Evolutionary conservation across 257 asterid genomes (phyloP).

Genomic region (Haberlea rhodopensis): DNA sequence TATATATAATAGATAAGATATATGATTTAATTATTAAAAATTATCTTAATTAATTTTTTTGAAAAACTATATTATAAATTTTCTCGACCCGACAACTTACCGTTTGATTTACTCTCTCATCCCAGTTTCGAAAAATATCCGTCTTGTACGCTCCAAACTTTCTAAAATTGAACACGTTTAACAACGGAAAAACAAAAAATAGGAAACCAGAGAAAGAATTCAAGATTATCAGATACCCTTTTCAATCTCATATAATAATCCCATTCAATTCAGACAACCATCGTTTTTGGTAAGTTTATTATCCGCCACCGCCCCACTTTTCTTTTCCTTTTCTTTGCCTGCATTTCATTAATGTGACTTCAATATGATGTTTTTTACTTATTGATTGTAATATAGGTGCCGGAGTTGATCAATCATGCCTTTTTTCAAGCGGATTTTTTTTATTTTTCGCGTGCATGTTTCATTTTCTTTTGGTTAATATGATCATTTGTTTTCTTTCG

Average conservation of each 20-base stretch:
- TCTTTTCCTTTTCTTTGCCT: slow-evolving; percentile 16
- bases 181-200: slow-evolving; percentile 5
- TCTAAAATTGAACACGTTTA: slow-evolving; percentile 22
- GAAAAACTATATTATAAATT: too few relatives aligned
- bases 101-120: slow-evolving; percentile 27
- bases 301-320: not conserved
- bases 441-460: not conserved
- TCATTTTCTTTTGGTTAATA: not conserved
- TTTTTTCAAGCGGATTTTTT: not conserved
- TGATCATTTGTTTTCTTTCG: not conserved
- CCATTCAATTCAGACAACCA: slow-evolving; percentile 19
- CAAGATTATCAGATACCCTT: slow-evolving; percentile 2
- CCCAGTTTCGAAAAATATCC: slow-evolving; percentile 36
- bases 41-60: too few relatives aligned
- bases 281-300: slow-evolving; percentile 25
- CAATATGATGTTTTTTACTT: too few relatives aligned
- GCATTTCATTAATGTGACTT: too few relatives aligned
- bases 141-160: slow-evolving; percentile 30
- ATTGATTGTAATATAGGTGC: not conserved
- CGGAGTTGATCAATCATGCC: not conserved
- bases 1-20: too few relatives aligned
- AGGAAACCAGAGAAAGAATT: not conserved
- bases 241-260: slow-evolving; percentile 15
- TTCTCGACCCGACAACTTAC: slow-evolving; percentile 32
- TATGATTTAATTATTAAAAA: too few relatives aligned